Conservation (phyloP, 805 yeast species). For the Hanseniaspora vineae region DNA sequence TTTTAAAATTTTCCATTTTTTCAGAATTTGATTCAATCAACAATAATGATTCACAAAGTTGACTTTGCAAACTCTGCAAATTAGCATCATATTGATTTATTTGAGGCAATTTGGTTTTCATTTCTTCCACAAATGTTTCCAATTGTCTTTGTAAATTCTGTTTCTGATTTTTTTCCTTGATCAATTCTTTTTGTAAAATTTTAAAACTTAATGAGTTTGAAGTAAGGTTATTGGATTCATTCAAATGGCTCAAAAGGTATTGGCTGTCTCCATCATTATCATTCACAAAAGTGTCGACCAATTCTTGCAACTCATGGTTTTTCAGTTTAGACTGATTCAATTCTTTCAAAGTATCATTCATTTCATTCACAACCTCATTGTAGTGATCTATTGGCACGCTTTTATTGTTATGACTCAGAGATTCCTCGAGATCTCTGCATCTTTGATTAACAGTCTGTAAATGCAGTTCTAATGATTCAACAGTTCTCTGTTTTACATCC, state of each 20-base stretch:
- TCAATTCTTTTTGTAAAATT: slow-evolving; percentile 49
- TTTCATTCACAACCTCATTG: slow-evolving; percentile 3
- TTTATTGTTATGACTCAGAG: slow-evolving; percentile 6
- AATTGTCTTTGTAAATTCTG: slow-evolving; percentile 58
- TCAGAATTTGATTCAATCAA: slow-evolving; percentile 40
- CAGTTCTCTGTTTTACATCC: slow-evolving; percentile 46
- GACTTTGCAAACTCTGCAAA: slow-evolving; percentile 42
- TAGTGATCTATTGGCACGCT: slow-evolving; percentile 31
- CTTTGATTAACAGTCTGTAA: slow-evolving; percentile 19
- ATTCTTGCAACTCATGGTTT: neutral
- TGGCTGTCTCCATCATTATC: neutral
- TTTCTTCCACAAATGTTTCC: slow-evolving; percentile 56
- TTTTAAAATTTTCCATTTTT: slow-evolving; percentile 25
- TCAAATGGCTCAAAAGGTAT: slow-evolving; percentile 1
- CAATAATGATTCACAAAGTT: slow-evolving; percentile 40
- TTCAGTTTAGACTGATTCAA: slow-evolving; percentile 11
- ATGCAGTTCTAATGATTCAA: slow-evolving; percentile 27
- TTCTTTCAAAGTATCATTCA: neutral
- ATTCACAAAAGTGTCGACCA: neutral
- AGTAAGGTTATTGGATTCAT: slow-evolving; percentile 18
- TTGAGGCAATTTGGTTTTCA: slow-evolving; percentile 68
- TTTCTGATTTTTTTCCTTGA: slow-evolving; percentile 59
- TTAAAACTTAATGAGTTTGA: slow-evolving; percentile 35
- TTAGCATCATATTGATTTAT: slow-evolving; percentile 53
- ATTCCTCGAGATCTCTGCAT: too few species aligned